Conservation (phyloP, 176 grass and related monocot genomes). For the Aegilops longissima region DNA sequence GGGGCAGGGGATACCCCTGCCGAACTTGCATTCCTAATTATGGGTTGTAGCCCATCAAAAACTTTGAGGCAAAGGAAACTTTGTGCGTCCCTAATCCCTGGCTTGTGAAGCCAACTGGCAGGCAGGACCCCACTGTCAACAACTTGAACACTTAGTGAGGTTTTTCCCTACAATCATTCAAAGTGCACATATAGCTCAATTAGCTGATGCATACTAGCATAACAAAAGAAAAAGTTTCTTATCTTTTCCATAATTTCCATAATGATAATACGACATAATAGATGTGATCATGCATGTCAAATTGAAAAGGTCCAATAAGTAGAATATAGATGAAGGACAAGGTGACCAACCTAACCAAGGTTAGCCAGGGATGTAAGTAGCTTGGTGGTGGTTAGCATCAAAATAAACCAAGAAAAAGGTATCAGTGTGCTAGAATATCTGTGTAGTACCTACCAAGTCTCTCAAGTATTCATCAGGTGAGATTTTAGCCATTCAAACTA, state of each 20-base stretch:
- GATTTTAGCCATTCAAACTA: slow-evolving; percentile 42
- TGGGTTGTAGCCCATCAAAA: not conserved
- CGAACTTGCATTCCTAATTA: not conserved
- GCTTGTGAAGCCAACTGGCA: not conserved
- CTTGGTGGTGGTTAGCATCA: not conserved
- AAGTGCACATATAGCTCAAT: not conserved
- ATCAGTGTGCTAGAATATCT: not conserved
- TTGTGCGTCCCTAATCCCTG: not conserved
- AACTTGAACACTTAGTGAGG: not conserved
- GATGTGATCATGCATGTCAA: not conserved
- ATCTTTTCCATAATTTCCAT: not conserved
- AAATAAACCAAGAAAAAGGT: not conserved
- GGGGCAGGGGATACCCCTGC: not conserved
- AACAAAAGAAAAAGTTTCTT: not conserved
- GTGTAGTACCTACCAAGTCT: slow-evolving; percentile 21
- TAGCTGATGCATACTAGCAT: not conserved
- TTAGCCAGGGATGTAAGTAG: not conserved
- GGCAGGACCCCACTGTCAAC: not conserved
- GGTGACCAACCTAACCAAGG: not conserved
- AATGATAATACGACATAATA: not conserved
- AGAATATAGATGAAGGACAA: not conserved
- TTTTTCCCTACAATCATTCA: not conserved
- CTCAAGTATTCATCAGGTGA: not conserved
- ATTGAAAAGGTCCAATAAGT: not conserved
- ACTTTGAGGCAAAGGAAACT: slow-evolving; percentile 8